Conservation (phyloP, 108 stramenopile species). For the Ochromonas danica region DNA sequence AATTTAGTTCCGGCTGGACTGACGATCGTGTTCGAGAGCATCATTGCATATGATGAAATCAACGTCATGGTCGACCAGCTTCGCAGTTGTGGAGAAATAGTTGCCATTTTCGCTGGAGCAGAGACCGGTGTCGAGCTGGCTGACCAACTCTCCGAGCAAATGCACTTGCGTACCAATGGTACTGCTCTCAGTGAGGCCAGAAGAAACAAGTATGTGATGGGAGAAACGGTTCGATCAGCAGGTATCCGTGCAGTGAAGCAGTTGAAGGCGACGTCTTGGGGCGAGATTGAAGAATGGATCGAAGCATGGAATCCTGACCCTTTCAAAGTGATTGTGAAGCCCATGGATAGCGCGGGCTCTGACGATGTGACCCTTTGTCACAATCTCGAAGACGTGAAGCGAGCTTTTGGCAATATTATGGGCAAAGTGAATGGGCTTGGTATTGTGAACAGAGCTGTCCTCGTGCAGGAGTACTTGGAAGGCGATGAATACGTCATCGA, state of each 20-base stretch:
- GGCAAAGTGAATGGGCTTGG: slow-evolving; percentile 76
- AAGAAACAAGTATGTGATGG: slow-evolving; percentile 84
- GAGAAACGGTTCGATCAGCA: slow-evolving; percentile 70
- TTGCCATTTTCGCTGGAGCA: slow-evolving; percentile 71
- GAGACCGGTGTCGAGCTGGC: slow-evolving; percentile 79
- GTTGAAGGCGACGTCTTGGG: slow-evolving; percentile 62
- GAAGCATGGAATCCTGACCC: slow-evolving; percentile 54
- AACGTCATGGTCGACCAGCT: not conserved
- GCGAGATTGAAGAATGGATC: slow-evolving; percentile 56
- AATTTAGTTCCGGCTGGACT: slow-evolving; percentile 23
- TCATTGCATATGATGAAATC: slow-evolving; percentile 17
- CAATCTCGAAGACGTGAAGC: slow-evolving; percentile 76
- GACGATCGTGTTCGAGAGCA: not conserved
- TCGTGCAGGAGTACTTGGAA: slow-evolving; percentile 76
- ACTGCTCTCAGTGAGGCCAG: slow-evolving; percentile 70
- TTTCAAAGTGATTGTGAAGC: slow-evolving; percentile 86
- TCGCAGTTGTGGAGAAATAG: slow-evolving; percentile 35
- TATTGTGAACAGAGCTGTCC: slow-evolving; percentile 65
- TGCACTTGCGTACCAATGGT: slow-evolving; percentile 76
- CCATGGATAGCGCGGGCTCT: slow-evolving; percentile 80
- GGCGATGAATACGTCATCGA: slow-evolving; percentile 89
- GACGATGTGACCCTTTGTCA: slow-evolving; percentile 90
- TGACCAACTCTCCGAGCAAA: slow-evolving; percentile 69
- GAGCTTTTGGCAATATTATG: slow-evolving; percentile 79
- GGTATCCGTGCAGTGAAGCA: slow-evolving; percentile 82